Base-by-base conservation (phyloP, 306 rosid genomes). In the Corylus avellana region DNA sequence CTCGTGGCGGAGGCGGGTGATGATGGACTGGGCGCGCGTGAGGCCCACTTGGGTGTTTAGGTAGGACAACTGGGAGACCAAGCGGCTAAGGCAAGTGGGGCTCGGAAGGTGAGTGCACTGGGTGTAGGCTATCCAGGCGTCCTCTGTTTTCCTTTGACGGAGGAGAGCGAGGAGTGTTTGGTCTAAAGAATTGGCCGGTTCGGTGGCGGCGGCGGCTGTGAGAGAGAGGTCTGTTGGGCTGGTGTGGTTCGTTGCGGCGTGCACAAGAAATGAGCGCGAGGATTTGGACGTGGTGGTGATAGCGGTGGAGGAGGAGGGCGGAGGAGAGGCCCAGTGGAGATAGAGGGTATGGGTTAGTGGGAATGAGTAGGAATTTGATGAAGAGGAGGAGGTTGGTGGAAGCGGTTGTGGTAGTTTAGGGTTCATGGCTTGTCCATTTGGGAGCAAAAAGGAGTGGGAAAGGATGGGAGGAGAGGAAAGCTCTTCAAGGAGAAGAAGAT, bases 1-100 rank as follows among this genome's bases (percentile, higher is more conserved):
- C 56, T 91, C 98, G 51, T 84, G 17, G 74, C 98, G 98, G 85
- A 94, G 98, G 90, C 98, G 97, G 77, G 97, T 88, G 88, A 92
- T 70, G 48, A 94, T 89, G 61, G 98, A 87, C 83, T 92, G 97
- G 14, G 98, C 97, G 56, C 98, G 98, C 72, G 90, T 85, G 86
- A 94, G 96, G 8, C 84, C 72, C 2, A 83, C 47, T 10, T 47
- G 79, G 1, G 90, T 86, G 73, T 91, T 91, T 25, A 87, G 92
- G 39, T 86, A 90, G 4, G 97, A 91, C 0, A 95, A 12, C 17
- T 95, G 98, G 32, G 90, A 90, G 71, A 95, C 87, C 62, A 95
- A 84, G 29, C 97, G 97, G 81, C 97, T 92, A 14, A 95, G 97
- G 66, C 97, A 92, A 44, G 97, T 88, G 79, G 97, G 80, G 76